Evolutionary conservation across 768 basidiomycete species (phyloP).

Genomic region (Leccinellum albellum): DNA sequence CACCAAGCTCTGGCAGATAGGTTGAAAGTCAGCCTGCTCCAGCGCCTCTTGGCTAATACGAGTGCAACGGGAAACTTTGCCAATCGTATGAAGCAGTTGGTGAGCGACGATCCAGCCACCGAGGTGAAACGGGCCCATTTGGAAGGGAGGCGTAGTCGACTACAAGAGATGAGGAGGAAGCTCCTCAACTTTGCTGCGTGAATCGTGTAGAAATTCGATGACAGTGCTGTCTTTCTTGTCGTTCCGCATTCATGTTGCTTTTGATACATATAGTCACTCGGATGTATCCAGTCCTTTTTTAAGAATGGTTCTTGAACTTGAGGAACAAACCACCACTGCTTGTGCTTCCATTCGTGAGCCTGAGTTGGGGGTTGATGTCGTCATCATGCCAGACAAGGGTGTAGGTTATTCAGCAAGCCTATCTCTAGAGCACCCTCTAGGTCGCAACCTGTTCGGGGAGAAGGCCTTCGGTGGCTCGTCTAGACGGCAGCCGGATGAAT

Average conservation of each 20-base stretch:
- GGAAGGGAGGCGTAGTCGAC: conserved; percentile 28
- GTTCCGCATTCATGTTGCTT: not conserved
- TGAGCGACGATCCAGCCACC: conserved; percentile 44
- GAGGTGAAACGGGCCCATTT: conserved; percentile 36
- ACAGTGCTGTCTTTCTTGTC: not conserved
- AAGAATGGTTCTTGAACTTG: too few species aligned
- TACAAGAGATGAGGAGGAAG: conserved; percentile 39
- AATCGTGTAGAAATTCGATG: not conserved
- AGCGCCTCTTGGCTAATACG: conserved; percentile 27
- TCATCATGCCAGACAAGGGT: not conserved
- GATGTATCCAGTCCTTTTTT: not conserved
- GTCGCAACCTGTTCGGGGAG: not conserved
- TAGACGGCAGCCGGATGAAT: not conserved
- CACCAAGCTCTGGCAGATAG: conserved; percentile 36
- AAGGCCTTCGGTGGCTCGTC: not conserved
- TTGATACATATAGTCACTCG: not conserved
- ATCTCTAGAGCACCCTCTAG: not conserved
- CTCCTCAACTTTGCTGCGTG: conserved; percentile 28
- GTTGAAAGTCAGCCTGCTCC: conserved; percentile 36
- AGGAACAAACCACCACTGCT: not conserved
- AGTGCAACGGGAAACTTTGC: conserved; percentile 8
- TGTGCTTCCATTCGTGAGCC: not conserved
- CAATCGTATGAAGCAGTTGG: conserved; percentile 37
- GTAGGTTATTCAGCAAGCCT: not conserved
- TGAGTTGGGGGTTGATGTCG: not conserved